Percentiles rank a stretch among this genome's conserved stretches.
These are phyloP conservation scores for Kwoniella sp. DNA, from an alignment of 768 basidiomycete species.

Conservation along the genomic window DNA sequence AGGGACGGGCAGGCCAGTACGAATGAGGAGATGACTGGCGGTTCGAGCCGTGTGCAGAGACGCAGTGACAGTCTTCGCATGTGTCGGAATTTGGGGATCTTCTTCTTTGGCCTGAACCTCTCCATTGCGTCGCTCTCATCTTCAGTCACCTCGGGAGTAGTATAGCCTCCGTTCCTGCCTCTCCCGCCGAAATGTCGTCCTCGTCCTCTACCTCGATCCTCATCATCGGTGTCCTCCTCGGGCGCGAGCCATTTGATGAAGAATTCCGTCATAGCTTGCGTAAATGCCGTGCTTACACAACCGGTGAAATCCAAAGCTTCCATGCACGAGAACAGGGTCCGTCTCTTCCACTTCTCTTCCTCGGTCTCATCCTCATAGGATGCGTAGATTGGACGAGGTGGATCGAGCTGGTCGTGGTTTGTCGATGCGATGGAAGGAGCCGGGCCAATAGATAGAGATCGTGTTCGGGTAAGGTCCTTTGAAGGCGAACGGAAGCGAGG, in stretches of 20 bases:
- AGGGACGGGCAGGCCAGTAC: constrained; percentile 49
- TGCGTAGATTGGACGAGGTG: constrained; percentile 57
- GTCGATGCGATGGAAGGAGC: constrained; percentile 14
- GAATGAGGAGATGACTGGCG: constrained; percentile 39
- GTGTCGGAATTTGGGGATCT: constrained; percentile 39
- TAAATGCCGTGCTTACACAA: constrained; percentile 88
- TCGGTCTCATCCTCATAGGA: constrained; percentile 70
- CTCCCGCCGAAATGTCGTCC: constrained; percentile 18
- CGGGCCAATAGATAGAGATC: constrained; percentile 34
- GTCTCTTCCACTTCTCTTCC: constrained; percentile 63
- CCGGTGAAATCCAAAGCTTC: constrained; percentile 92
- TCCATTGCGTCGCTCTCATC: constrained; percentile 31
- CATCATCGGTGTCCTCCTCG: constrained; percentile 32
- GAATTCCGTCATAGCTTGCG: constrained; percentile 80
- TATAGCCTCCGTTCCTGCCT: constrained; percentile 15
- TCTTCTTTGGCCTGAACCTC: constrained; percentile 7
- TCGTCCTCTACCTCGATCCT: constrained; percentile 39
- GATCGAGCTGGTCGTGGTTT: constrained; percentile 38
- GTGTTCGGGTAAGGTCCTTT: constrained; percentile 33
- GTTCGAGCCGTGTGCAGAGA: constrained; percentile 51
- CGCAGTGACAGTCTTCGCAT: constrained; percentile 51
- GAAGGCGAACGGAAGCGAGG: constrained; percentile 39
- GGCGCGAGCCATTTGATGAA: constrained; percentile 57
- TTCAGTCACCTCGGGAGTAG: constrained; percentile 29
- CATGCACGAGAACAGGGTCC: constrained; percentile 63